phyloP scores from a whole-genome alignment of 306 rosid species.

The Datisca glomerata region DNA sequence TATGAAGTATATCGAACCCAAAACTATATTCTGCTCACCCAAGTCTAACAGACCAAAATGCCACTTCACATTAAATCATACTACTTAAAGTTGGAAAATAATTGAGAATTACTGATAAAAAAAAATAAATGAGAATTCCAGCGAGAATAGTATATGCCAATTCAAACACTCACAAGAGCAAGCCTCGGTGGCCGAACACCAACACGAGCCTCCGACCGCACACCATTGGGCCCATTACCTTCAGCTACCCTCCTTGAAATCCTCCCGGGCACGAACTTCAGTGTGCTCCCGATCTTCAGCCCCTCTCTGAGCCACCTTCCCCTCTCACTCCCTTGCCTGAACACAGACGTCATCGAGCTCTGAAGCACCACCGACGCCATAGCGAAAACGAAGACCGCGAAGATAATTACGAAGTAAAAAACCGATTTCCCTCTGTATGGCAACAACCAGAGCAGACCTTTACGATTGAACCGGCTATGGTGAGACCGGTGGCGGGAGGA shows the following conservation, averaged over 20 bases:
- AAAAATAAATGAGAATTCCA: not conserved
- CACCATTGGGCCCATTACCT: slow-evolving; percentile 44
- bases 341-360: slow-evolving; percentile 60
- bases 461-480: slow-evolving; percentile 42
- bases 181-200: slow-evolving; percentile 65
- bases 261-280: slow-evolving; percentile 60
- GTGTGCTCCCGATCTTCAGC: slow-evolving; percentile 44
- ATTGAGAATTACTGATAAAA: not conserved
- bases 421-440: slow-evolving; percentile 41
- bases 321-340: slow-evolving; percentile 38
- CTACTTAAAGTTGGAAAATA: not conserved
- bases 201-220: slow-evolving; percentile 33
- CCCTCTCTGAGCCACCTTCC: slow-evolving; percentile 22
- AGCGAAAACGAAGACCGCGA: slow-evolving; percentile 40
- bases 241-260: slow-evolving; percentile 24
- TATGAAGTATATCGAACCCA: not conserved
- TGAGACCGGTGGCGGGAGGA: slow-evolving; percentile 34
- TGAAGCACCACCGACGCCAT: slow-evolving; percentile 62
- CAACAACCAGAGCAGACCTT: slow-evolving; percentile 35
- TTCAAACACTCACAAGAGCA: slow-evolving; percentile 62
- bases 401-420: slow-evolving; percentile 31
- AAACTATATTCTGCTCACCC: not conserved
- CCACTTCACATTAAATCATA: not conserved
- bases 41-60: not conserved
- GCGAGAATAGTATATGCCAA: not conserved